These are phyloP conservation scores for Allantophomopsis cytisporea DNA, from an alignment of 2,329 filamentous ascomycete species.

Conservation along the genomic window DNA sequence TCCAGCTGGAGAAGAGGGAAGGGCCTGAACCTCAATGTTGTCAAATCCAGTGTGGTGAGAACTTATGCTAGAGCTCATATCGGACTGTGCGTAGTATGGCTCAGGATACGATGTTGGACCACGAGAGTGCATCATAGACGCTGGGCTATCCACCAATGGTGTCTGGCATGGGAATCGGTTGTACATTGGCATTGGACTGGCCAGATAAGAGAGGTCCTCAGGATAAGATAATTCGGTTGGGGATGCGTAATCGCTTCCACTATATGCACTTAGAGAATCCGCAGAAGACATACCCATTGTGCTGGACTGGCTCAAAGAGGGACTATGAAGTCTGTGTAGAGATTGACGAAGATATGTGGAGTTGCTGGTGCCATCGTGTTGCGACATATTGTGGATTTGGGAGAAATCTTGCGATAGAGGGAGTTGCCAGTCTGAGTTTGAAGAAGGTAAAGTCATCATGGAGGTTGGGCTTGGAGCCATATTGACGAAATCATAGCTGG, in stretches of 20 bases:
- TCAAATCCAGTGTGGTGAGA: slow-evolving; percentile 47
- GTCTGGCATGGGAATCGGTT: slow-evolving; percentile 36
- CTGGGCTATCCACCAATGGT: slow-evolving; percentile 41
- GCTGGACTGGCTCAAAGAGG: slow-evolving; percentile 25
- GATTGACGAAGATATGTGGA: slow-evolving; percentile 31
- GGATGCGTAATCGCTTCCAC: slow-evolving; percentile 41
- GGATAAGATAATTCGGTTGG: slow-evolving; percentile 39
- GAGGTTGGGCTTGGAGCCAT: slow-evolving; percentile 18
- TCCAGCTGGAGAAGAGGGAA: slow-evolving; percentile 8
- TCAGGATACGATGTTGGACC: slow-evolving; percentile 47
- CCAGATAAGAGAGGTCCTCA: slow-evolving; percentile 41
- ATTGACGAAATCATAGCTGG: slow-evolving; percentile 24
- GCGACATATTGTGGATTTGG: slow-evolving; percentile 12
- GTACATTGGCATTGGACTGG: slow-evolving; percentile 42
- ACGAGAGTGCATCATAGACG: slow-evolving; percentile 36
- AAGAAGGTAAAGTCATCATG: slow-evolving; percentile 10
- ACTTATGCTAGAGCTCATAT: slow-evolving; percentile 44
- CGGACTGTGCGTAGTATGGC: slow-evolving; percentile 44
- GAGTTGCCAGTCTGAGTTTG: slow-evolving; percentile 15
- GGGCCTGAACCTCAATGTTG: slow-evolving; percentile 11
- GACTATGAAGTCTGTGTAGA: slow-evolving; percentile 31
- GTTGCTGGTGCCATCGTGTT: slow-evolving; percentile 12
- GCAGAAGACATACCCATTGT: slow-evolving; percentile 13
- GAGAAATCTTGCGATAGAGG: slow-evolving; percentile 13
- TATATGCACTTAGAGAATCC: slow-evolving; percentile 37